Percentiles rank a stretch among this genome's conserved stretches.
Evolutionary conservation across 257 asterid species (phyloP).

Genomic region (Nicotiana attenuata): DNA sequence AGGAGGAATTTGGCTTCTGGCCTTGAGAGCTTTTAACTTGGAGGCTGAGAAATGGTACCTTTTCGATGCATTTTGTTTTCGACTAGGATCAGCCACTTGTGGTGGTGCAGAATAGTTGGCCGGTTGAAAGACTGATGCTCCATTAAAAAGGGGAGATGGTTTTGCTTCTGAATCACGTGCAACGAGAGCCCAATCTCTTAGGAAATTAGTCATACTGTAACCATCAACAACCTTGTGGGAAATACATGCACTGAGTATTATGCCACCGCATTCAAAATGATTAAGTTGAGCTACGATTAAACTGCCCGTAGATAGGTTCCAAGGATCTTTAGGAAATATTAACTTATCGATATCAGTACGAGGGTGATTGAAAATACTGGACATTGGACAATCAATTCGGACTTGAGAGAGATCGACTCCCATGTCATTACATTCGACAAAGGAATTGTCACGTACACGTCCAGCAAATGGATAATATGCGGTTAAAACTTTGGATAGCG

Average conservation of each 20-base stretch:
- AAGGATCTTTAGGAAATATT: not conserved
- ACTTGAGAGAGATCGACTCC: not conserved
- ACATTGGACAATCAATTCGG: not conserved
- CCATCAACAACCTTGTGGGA: slow-evolving; percentile 11
- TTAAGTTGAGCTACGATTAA: not conserved
- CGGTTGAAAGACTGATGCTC: not conserved
- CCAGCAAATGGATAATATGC: slow-evolving; percentile 16
- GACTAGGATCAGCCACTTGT: not conserved
- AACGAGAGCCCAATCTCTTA: slow-evolving; percentile 1
- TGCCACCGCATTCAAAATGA: slow-evolving; percentile 13
- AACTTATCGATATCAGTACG: not conserved
- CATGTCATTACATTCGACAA: slow-evolving; percentile 9
- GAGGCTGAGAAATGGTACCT: not conserved
- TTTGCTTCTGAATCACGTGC: not conserved
- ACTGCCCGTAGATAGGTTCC: not conserved
- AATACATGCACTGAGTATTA: not conserved
- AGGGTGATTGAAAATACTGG: slow-evolving; percentile 5
- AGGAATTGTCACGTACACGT: not conserved
- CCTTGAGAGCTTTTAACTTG: not conserved
- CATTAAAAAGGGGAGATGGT: not conserved
- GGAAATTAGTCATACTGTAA: not conserved
- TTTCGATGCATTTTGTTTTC: not conserved
- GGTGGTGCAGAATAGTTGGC: not conserved
- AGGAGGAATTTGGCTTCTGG: not conserved
- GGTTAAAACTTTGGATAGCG: not conserved